These are phyloP conservation scores for Alnus rubra DNA, from an alignment of 306 rosid genomes.

Conservation along the genomic window DNA sequence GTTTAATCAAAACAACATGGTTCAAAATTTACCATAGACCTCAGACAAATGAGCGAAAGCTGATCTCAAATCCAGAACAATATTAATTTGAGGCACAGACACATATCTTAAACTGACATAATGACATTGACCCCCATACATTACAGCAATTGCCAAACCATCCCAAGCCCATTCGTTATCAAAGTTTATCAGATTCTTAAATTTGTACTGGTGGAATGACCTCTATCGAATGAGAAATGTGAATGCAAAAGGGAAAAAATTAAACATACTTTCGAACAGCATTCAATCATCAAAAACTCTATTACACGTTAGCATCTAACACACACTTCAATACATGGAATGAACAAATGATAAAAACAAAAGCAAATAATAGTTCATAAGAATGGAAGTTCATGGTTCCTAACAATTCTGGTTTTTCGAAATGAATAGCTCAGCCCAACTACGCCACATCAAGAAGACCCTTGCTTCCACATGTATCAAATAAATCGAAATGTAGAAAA, in stretches of 20 bases:
- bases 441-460: neutral
- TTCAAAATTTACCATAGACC: neutral
- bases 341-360: neutral
- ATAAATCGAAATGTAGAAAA: neutral
- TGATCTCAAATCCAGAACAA: neutral
- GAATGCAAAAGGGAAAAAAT: neutral
- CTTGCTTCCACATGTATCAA: neutral
- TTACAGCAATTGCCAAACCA: neutral
- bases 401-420: neutral
- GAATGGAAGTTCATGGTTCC: neutral
- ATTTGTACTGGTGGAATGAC: neutral
- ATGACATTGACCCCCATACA: no score
- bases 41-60: neutral
- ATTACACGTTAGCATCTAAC: neutral
- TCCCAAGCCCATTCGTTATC: neutral
- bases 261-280: neutral
- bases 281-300: neutral
- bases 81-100: neutral
- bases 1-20: neutral
- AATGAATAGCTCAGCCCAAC: neutral
- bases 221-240: neutral
- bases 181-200: neutral
- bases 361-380: neutral
- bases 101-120: neutral
- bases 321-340: neutral